Base-by-base conservation (phyloP, 169 alveolate species). In the Perkinsus olseni region DNA sequence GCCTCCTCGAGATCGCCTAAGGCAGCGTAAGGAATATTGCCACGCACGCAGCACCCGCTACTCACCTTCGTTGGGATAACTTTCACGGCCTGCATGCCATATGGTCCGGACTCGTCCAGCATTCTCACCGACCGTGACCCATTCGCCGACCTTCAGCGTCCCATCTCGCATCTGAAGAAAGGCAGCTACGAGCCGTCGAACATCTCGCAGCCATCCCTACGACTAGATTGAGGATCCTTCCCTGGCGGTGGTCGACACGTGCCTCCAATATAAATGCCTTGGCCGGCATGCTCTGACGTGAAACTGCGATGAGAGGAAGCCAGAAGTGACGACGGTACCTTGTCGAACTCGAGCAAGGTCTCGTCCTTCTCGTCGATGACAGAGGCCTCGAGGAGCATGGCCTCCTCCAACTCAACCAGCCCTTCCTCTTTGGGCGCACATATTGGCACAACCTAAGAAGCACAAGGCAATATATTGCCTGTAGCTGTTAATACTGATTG, bases 251-350 rank as follows among this genome's bases (percentile, higher is more conserved):
- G 38, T 95, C 95, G 62, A 95, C 94, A 50, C 95, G 95, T n/a
- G 96, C 74, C 91, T 97, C 98, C 91, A 97, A 92, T 0, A 97
- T 95, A 48, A 93, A 92, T 40, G 97, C 97, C 93, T 95, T 37
- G 20, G 97, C 97, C 20, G 94, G 93, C 21, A 45, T 45, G 17
- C 62, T 45, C 62, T 45, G 62, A 6, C 62, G 17, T 17, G 17
- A 6, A 45, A 45, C 62, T 45, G 62, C 62, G 24, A 45, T 17
- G 24, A 17, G 17, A 6, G 62, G 24, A 6, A 17, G 6, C 92
- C 90, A 0, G 24, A 11, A 74, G 28, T 50, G 92, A 92, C 13
- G 94, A 92, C 0, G 40, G 38, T 82, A 82, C 91, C 28, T 92
- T 94, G 28, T 94, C 95, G 90, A 93, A 39, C 40, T 95, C 93